Percentiles rank a stretch among this genome's conserved stretches.
Conservation (phyloP, 2,329 filamentous ascomycete genomes). For the Diaporthe citri region DNA sequence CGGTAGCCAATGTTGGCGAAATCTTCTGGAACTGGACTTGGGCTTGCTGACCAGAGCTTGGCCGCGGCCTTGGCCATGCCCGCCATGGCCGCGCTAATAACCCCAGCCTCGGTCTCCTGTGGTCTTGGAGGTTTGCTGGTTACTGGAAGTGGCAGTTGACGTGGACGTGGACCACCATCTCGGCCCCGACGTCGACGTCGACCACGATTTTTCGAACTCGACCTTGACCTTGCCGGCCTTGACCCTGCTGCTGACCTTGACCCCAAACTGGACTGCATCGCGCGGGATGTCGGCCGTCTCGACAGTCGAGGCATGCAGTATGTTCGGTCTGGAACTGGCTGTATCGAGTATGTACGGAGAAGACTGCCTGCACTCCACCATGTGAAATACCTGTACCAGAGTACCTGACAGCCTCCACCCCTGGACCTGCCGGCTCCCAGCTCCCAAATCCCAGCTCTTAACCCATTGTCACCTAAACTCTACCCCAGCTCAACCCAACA, state of each 20-base stretch:
- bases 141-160: background rate
- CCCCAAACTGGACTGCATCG: slow-evolving; percentile 13
- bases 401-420: background rate
- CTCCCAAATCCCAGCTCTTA: background rate
- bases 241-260: background rate
- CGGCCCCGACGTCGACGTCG: background rate
- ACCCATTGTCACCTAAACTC: slow-evolving; percentile 1
- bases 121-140: background rate
- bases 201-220: no score
- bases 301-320: background rate
- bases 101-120: slow-evolving; percentile 15
- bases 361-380: background rate
- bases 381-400: background rate
- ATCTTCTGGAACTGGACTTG: slow-evolving; percentile 30
- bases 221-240: background rate
- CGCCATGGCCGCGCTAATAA: background rate
- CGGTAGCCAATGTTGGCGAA: slow-evolving; percentile 29
- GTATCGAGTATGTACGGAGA: background rate
- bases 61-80: slow-evolving; percentile 10
- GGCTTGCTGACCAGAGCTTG: slow-evolving; percentile 19
- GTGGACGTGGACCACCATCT: background rate
- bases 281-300: slow-evolving; percentile 6
- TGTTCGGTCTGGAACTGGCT: background rate
- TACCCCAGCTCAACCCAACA: slow-evolving; percentile 20
- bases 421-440: background rate